phyloP scores from a whole-genome alignment of 1,139 yeast species.

The Pneumocystis wakefieldiae region DNA sequence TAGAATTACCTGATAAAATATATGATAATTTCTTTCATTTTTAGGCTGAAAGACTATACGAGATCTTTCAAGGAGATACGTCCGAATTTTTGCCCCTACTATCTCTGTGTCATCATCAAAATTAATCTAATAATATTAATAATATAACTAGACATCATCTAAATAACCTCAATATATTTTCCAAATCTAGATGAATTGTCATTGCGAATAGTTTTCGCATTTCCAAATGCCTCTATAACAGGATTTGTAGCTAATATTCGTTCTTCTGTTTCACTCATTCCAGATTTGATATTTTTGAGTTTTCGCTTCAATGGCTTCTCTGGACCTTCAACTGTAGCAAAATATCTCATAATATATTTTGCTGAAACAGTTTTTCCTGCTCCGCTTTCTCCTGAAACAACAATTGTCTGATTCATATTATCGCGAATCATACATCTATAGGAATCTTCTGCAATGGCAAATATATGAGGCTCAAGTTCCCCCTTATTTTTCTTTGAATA shows the following conservation, averaged over 20 bases:
- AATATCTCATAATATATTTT: constrained; percentile 91
- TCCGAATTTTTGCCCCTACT: constrained; percentile 87
- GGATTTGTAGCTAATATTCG: constrained; percentile 96
- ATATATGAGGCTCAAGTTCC: constrained; percentile 88
- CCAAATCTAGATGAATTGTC: constrained; percentile 97
- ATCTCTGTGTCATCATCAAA: constrained; percentile 62
- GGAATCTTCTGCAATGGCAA: constrained; percentile 98
- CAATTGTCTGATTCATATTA: constrained; percentile 78
- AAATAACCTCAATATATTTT: constrained; percentile 61
- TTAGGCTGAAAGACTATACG: constrained; percentile 86
- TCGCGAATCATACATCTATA: constrained; percentile 84
- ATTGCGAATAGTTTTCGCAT: constrained; percentile 92
- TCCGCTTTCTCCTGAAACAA: constrained; percentile 95
- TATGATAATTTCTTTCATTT: constrained; percentile 84
- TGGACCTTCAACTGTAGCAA: constrained; percentile 80
- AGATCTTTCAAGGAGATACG: constrained; percentile 83
- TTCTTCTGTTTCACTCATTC: constrained; percentile 75
- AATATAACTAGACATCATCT: neutral
- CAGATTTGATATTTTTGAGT: constrained; percentile 22
- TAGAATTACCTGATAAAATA: constrained; percentile 51
- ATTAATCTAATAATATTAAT: constrained; percentile 26
- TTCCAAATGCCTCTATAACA: constrained; percentile 97
- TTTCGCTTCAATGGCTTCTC: constrained; percentile 25
- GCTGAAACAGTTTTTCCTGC: constrained; percentile 98
- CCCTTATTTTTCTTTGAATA: constrained; percentile 88